Evolutionary conservation across 2,329 filamentous ascomycete species (phyloP), one percentile per base, ranked within the genome.

Genomic region (Aspergillus fumigatus): DNA sequence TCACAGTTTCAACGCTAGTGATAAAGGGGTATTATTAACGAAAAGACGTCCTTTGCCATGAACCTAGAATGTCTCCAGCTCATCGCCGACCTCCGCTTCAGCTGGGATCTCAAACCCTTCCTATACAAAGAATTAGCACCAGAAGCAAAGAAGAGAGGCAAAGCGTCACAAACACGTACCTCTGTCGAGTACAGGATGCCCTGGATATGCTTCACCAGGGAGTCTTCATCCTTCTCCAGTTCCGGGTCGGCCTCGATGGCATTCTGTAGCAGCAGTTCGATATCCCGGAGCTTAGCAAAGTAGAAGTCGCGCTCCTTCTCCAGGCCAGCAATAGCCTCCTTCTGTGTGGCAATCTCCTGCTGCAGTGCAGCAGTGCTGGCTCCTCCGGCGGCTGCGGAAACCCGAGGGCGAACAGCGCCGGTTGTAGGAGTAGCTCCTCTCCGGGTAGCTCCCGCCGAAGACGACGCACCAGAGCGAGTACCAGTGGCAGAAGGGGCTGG

Each of bases 231-330:
- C 83, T 95, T 93, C 79, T 97, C 94, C 52, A 97, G 79, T 77
- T 96, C 88, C 0, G 92, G 92, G 64, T 97, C 90, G 61, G 91
- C 89, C 66, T 99, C 94, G 70, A 95, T 88, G 10, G 92, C 92
- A 69, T 90, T 89, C 79, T 99, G 94, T 54, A 99, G 84, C 67
- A 99, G 80, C 63, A 99, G 80, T 78, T 99, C 94, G 66, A 99
- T 99, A 72, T 99, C 94, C 58, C 94, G 85, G 62, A 99, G 83
- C 82, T 99, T 99, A 83, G 90, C 95, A 77, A 99, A 99, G 82
- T 99, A 99, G 74, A 99, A 99, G 75, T 99, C 94, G 51, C 94
- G 85, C 80, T 99, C 94, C 67, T 94, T 88, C 82, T 99, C 94
- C 45, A 99, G 82, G 1, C 94, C 94, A 11, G 85, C 82, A n/a